Evolutionary conservation across 73 alveolate species (phyloP).

Genomic region (Paramecium tetraurelia): DNA sequence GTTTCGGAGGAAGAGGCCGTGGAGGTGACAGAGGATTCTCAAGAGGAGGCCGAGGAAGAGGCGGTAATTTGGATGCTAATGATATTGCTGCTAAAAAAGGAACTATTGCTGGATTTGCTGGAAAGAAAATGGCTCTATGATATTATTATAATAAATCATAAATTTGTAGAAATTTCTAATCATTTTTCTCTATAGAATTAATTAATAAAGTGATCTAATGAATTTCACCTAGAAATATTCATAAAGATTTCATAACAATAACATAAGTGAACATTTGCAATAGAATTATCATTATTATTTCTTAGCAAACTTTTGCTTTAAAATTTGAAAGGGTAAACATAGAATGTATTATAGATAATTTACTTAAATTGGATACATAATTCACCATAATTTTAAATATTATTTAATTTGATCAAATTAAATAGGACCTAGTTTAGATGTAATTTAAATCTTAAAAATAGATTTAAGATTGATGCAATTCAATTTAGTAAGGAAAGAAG

Average conservation of each 20-base stretch:
- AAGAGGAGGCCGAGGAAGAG: constrained; percentile 44
- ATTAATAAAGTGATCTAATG: neutral
- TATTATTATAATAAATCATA: neutral
- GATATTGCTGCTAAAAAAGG: constrained; percentile 55
- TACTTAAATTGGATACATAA: no score
- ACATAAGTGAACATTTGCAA: neutral
- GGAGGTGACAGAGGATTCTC: constrained; percentile 23
- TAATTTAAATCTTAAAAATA: neutral
- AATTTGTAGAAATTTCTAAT: neutral
- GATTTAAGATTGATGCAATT: no score
- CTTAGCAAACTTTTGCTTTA: no score
- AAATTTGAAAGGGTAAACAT: no score
- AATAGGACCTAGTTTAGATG: neutral
- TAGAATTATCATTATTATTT: no score
- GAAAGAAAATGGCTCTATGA: constrained; percentile 48
- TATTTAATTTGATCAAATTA: no score
- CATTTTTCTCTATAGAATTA: no score
- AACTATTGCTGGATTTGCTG: constrained; percentile 49
- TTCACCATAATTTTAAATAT: no score
- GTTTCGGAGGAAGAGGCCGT: constrained; percentile 45
- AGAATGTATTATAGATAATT: no score
- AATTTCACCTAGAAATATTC: no score
- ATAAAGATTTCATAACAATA: neutral
- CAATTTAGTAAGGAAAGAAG: no score
- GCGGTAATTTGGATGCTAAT: constrained; percentile 14